Base-by-base conservation (phyloP, 495 filamentous ascomycete genomes). In the Talaromyces nanjingensis region DNA sequence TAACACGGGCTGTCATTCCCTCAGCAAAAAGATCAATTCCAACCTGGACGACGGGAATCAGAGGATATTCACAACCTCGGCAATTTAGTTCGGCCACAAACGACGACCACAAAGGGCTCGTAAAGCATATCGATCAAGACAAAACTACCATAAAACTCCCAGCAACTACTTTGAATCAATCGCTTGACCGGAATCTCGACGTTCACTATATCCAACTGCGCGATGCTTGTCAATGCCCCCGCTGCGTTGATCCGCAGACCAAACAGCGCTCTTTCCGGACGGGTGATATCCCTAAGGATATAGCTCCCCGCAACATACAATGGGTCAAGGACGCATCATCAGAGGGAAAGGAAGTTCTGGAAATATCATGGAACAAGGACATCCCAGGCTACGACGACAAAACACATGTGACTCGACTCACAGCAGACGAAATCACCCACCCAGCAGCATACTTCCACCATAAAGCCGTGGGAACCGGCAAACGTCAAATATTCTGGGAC, bases 211-310 rank as follows among this genome's bases (percentile, higher is more conserved):
- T 84, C 55, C 88, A 86, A 71, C 83, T 96, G 18, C 89, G 93
- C 33, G 93, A 98, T 70, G 69, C 82, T 45, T 98, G 93, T 72
- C 68, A 77, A 42, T 97, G 93, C 68, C 70, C 79, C 3, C 66
- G 24, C 3, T 97, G 93, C 73, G 81, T 93, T 47, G 86, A 96
- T 72, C 82, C 83, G 2, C 83, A 88, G 61, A 92, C 91, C 0
- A 89, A 86, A 62, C 93, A 98, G 70, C 93, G 93, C 73, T 85
- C 82, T 33, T 93, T 93, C 74, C 81, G 87, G 25, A 89, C 89
- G 0, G 77, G 78, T 52, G 89, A 96, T 45, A 87, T 97, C 29
- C 88, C 89, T 0, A 6, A 65, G 2, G 27, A 77, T 14, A 84
- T 91, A 56, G 33, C 63, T 11, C 72, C 84, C 2, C 60, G 65